Conservation (phyloP, 2,329 filamentous ascomycete species). For the Stemphylium lycopersici region DNA sequence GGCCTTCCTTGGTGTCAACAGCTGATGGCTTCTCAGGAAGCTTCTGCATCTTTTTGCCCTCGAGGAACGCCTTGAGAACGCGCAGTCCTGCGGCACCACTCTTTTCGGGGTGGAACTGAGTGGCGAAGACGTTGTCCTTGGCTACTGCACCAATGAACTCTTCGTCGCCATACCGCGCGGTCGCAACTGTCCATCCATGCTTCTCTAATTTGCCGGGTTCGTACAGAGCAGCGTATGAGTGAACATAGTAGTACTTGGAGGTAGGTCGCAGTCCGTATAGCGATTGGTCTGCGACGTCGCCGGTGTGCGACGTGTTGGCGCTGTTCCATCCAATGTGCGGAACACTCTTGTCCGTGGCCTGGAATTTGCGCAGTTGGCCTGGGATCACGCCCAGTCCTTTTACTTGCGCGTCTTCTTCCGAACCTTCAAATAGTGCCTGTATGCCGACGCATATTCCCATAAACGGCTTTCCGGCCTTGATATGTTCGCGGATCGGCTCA, state of each 20-base stretch:
- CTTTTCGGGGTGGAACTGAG: slow-evolving; percentile 98
- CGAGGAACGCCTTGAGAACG: slow-evolving; percentile 83
- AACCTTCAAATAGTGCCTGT: slow-evolving; percentile 87
- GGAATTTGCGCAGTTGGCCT: slow-evolving; percentile 74
- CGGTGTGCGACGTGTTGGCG: slow-evolving; percentile 66
- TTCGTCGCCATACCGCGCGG: slow-evolving; percentile 83
- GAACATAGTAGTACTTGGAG: slow-evolving; percentile 99
- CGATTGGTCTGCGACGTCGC: slow-evolving; percentile 54
- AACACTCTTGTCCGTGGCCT: slow-evolving; percentile 81
- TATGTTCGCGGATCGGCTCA: slow-evolving; percentile 80
- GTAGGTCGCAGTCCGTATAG: slow-evolving; percentile 79
- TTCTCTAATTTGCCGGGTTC: slow-evolving; percentile 73
- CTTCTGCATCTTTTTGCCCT: slow-evolving; percentile 66
- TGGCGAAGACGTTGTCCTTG: slow-evolving; percentile 83
- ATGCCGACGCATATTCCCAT: slow-evolving; percentile 97
- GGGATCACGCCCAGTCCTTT: slow-evolving; percentile 78
- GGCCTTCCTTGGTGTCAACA: slow-evolving; percentile 62
- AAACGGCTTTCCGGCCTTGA: slow-evolving; percentile 91
- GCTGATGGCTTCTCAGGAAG: slow-evolving; percentile 53
- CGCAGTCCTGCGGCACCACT: slow-evolving; percentile 87
- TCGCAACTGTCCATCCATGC: slow-evolving; percentile 91
- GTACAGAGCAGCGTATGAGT: slow-evolving; percentile 89
- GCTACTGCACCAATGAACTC: slow-evolving; percentile 91
- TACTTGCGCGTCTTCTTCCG: slow-evolving; percentile 75
- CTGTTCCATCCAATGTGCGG: slow-evolving; percentile 99